These are phyloP conservation scores for Paramecium tetraurelia DNA, from an alignment of 73 alveolate genomes.

Conservation along the genomic window DNA sequence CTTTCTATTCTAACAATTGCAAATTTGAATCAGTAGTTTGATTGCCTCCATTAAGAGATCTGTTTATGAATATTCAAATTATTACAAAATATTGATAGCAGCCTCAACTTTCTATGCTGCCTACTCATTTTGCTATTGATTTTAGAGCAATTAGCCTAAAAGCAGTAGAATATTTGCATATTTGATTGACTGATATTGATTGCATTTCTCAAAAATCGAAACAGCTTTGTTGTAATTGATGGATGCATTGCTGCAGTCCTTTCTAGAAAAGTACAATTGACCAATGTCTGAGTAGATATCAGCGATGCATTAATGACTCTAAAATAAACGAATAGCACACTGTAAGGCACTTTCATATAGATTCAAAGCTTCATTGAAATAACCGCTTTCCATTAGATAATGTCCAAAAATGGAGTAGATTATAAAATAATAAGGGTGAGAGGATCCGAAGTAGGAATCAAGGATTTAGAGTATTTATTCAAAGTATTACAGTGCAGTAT, in stretches of 20 bases:
- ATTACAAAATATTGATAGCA: background rate
- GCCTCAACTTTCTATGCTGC: background rate
- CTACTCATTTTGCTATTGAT: background rate
- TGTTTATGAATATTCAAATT: background rate
- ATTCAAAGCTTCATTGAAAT: background rate
- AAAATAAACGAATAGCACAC: background rate
- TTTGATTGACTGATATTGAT: background rate
- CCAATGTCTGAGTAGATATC: slow-evolving; percentile 18
- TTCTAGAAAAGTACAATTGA: background rate
- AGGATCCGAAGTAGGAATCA: background rate
- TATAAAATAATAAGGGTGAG: background rate
- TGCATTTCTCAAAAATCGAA: background rate
- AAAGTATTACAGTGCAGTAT: background rate
- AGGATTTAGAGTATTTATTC: background rate
- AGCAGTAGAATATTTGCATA: background rate
- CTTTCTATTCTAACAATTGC: background rate
- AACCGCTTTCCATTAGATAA: background rate
- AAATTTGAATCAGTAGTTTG: background rate
- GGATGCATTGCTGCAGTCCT: background rate
- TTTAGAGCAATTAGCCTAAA: background rate
- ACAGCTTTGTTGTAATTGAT: background rate
- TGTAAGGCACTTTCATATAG: background rate
- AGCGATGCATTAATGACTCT: background rate
- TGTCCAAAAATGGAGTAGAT: background rate
- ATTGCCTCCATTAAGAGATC: background rate